Conservation (phyloP, 768 basidiomycete genomes). For the Cyclocybe aegerita region DNA sequence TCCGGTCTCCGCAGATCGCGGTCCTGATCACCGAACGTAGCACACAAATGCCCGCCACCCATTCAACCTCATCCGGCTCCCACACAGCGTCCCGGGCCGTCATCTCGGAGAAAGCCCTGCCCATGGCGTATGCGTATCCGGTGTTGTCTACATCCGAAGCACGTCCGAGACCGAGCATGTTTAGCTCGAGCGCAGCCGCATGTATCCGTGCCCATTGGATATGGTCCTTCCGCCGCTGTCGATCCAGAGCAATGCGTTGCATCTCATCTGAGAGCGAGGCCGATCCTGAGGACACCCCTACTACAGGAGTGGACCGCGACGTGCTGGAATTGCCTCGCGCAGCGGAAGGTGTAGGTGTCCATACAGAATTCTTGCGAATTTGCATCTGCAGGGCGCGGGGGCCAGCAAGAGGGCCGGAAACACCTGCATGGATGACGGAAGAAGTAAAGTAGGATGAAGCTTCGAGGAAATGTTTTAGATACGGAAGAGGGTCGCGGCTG, state of each 20-base stretch:
- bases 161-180: constrained; percentile 45
- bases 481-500: constrained; percentile 35
- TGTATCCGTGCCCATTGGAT: constrained; percentile 70
- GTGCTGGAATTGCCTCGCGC: not conserved
- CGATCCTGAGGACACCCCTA: constrained; percentile 15
- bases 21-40: constrained; percentile 58
- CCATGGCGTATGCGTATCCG: constrained; percentile 43
- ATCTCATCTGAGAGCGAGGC: constrained; percentile 55
- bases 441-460: constrained; percentile 51
- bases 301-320: constrained; percentile 3
- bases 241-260: constrained; percentile 59
- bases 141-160: constrained; percentile 37
- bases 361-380: constrained; percentile 55
- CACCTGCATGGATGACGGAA: constrained; percentile 51
- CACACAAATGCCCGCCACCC: constrained; percentile 64
- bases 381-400: constrained; percentile 58
- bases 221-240: constrained; percentile 61
- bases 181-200: constrained; percentile 61
- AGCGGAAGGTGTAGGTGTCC: constrained; percentile 34
- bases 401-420: constrained; percentile 54
- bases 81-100: constrained; percentile 65
- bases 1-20: constrained; percentile 43
- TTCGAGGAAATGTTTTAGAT: constrained; percentile 52
- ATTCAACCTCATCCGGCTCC: constrained; percentile 67
- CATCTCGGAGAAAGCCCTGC: constrained; percentile 54